Base-by-base conservation (phyloP, 2,329 filamentous ascomycete genomes). In the Dactylellina parvicollis region DNA sequence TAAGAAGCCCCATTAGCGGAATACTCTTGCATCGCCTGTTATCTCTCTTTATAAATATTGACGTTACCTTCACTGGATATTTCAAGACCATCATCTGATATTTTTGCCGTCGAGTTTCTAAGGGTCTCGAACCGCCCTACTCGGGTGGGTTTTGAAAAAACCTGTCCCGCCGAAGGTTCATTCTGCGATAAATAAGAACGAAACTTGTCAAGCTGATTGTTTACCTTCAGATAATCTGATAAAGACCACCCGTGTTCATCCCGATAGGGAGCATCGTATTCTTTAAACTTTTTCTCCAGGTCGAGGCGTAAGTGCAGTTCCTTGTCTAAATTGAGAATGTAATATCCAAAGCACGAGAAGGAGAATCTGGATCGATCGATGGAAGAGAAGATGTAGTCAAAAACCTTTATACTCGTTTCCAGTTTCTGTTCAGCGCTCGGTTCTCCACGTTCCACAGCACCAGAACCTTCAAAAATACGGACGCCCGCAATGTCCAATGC, bases 221-320 rank as follows among this genome's bases (percentile, higher is more conserved):
- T 42, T 18, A 10, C n/a, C 36, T 4, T 12, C 10, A 32, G 3
- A 16, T 49, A 56, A 12, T 66, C 62, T 9, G 22, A 50, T n/a
- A 57, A 12, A 4, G 28, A 1, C 62, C 62, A 66, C 7, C 62
- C 62, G 24, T 66, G 42, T 4, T 32, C 2, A 18, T 66, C 40
- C 16, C 61, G 18, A 16, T 26, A 46, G n/a, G 18, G 40, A 18
- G 38, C 16, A 20, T 56, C 38, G 10, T 24, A 24, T 3, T 32
- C 34, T 24, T 50, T 42, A 9, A 32, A 32, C 2, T 50, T 18
- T 18, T 4, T 24, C 49, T 36, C 14, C 24, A 36, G 24, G 7
- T 54, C 28, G 26, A 54, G 3, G 10, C 46, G 20, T 16, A 28
- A 4, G 3, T 36, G 7, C 4, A 28, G 3, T 26, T 52, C 22